A percentile compares a stretch with the other conserved stretches of the same genome.
Conservation (phyloP, 495 filamentous ascomycete genomes). For the Astrothelium macrocarpum region DNA sequence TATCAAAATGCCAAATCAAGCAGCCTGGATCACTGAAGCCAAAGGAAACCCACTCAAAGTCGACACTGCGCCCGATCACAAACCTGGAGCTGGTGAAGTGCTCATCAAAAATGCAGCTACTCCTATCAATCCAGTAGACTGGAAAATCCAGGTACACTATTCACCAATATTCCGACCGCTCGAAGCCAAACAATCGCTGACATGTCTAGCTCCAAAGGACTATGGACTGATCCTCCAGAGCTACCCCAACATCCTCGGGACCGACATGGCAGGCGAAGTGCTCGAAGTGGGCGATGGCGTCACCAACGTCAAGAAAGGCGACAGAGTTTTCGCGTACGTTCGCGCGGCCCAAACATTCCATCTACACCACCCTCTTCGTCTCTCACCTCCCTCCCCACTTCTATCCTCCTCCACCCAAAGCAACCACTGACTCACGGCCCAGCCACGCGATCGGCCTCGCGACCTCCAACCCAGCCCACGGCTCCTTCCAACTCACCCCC, state of each 20-base stretch:
- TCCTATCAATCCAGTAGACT: conserved; percentile 37
- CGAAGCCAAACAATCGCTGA: neutral
- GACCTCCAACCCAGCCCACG: conserved; percentile 22
- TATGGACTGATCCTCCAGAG: conserved; percentile 27
- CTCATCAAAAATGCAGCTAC: conserved; percentile 33
- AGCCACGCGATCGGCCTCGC: conserved; percentile 27
- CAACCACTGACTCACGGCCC: too few relatives aligned
- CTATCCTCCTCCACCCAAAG: too few relatives aligned
- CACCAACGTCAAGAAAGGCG: conserved; percentile 36
- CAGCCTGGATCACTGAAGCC: conserved; percentile 29
- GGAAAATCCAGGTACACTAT: conserved; percentile 27
- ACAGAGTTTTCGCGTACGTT: conserved; percentile 35
- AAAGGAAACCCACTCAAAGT: conserved; percentile 23
- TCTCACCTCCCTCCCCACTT: too few relatives aligned
- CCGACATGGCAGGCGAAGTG: conserved; percentile 39
- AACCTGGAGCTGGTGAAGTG: conserved; percentile 29
- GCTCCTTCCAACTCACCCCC: conserved; percentile 41
- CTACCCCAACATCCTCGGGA: conserved; percentile 36
- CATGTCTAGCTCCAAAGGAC: conserved; percentile 15
- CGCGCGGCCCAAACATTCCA: neutral
- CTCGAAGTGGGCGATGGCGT: conserved; percentile 34
- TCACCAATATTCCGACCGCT: neutral
- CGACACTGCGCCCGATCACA: conserved; percentile 21
- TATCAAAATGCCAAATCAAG: conserved; percentile 25
- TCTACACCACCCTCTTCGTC: neutral